Evolutionary conservation across 306 rosid genomes (phyloP).

Genomic region (Crotalaria pallida): DNA sequence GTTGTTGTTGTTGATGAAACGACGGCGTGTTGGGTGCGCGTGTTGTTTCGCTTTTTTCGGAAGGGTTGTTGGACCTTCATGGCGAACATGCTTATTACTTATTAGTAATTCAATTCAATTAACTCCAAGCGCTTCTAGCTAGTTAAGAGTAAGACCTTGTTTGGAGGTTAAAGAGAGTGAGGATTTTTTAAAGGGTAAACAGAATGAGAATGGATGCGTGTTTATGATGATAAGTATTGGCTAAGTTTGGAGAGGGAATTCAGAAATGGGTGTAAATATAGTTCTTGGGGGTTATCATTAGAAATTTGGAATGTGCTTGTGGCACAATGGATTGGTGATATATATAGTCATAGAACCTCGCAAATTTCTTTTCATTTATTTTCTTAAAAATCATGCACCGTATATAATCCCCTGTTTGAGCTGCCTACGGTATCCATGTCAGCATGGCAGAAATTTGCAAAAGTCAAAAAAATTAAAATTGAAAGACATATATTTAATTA

Average conservation of each 20-base stretch:
- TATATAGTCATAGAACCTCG: no score
- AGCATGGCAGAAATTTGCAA: no score
- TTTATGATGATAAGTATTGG: not conserved
- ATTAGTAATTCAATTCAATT: no score
- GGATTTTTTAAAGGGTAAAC: no score
- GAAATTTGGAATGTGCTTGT: not conserved
- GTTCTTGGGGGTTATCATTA: not conserved
- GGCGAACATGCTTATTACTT: conserved; percentile 26
- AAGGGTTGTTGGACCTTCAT: conserved; percentile 23
- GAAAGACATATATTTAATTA: no score
- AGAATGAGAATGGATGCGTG: not conserved
- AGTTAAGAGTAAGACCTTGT: no score
- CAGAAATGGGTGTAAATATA: not conserved
- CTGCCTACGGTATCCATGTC: no score
- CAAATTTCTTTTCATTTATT: no score
- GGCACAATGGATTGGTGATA: not conserved
- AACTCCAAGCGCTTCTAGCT: not conserved
- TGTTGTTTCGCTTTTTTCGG: conserved; percentile 19
- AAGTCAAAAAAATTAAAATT: no score
- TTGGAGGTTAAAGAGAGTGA: not conserved
- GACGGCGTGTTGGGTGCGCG: conserved; percentile 16
- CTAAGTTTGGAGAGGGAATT: not conserved
- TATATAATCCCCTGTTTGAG: no score
- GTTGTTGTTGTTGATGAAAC: conserved; percentile 3
- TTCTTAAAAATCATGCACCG: no score